Conservation (phyloP, 495 filamentous ascomycete species). For the Xylaria acuta region DNA sequence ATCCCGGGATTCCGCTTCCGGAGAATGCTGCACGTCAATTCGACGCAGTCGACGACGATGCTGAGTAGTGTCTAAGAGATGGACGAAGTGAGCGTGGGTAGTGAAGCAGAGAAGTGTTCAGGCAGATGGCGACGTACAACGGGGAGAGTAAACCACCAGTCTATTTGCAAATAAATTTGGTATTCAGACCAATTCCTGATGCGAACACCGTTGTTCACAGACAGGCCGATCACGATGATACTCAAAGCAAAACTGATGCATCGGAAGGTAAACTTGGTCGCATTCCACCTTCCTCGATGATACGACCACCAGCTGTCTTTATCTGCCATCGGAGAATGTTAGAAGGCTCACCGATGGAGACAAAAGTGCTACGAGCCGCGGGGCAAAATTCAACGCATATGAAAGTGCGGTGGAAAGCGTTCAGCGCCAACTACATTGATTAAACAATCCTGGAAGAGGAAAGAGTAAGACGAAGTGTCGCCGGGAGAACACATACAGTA, state of each 20-base stretch:
- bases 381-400: neutral
- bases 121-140: neutral
- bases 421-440: neutral
- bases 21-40: neutral
- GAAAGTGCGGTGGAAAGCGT: neutral
- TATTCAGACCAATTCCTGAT: neutral
- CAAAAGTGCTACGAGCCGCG: neutral
- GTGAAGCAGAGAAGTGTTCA: neutral
- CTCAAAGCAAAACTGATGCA: neutral
- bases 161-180: neutral
- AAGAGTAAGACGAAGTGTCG: neutral
- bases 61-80: conserved; percentile 5
- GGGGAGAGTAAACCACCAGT: conserved; percentile 15
- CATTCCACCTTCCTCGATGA: conserved; percentile 16
- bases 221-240: conserved; percentile 9
- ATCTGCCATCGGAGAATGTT: conserved; percentile 6
- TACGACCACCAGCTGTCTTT: conserved; percentile 10
- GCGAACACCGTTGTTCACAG: neutral
- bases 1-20: conserved; percentile 18
- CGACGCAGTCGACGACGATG: neutral
- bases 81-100: neutral
- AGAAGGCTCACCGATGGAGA: neutral
- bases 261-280: conserved; percentile 5
- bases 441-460: neutral
- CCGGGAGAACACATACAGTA: neutral